Conservation (phyloP, 2,329 filamentous ascomycete genomes). For the Domatiomyces globalis region DNA sequence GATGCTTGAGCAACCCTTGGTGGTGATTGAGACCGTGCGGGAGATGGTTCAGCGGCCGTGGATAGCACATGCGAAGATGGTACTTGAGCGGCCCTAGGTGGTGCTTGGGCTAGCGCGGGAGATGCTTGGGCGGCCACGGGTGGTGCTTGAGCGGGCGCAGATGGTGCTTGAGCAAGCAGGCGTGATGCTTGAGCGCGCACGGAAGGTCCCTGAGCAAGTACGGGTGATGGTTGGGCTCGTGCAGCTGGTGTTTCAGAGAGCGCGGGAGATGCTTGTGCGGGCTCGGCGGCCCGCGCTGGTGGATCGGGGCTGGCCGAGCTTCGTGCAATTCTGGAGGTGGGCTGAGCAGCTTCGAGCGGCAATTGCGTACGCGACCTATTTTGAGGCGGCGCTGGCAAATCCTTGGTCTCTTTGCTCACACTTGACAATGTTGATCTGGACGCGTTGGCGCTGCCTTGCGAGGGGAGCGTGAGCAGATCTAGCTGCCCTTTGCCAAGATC, state of each 20-base stretch:
- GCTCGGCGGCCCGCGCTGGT: not conserved
- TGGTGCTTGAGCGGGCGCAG: slow-evolving; percentile 1
- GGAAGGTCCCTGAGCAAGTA: slow-evolving; percentile 1
- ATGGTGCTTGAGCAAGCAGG: not conserved
- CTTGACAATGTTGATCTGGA: slow-evolving; percentile 14
- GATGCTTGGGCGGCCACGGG: not conserved
- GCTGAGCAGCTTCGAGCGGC: not conserved
- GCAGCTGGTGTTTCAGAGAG: not conserved
- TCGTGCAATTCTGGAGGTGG: not conserved
- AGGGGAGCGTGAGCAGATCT: slow-evolving; percentile 27
- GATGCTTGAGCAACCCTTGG: slow-evolving; percentile 7
- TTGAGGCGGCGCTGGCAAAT: slow-evolving; percentile 10
- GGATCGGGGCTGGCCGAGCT: not conserved
- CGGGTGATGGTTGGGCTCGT: not conserved
- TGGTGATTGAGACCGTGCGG: not conserved
- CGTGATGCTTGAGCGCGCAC: slow-evolving; percentile 2
- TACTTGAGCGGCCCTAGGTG: not conserved
- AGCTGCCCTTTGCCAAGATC: slow-evolving; percentile 52
- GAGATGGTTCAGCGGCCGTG: not conserved
- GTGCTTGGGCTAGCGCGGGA: not conserved
- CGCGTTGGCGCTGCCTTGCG: slow-evolving; percentile 24
- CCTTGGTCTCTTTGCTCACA: slow-evolving; percentile 14
- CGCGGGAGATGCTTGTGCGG: too few species aligned
- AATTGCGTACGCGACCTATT: slow-evolving; percentile 2
- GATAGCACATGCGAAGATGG: slow-evolving; percentile 1